Base-by-base conservation (phyloP, 2,329 filamentous ascomycete species). In the Seiridium unicorne region DNA sequence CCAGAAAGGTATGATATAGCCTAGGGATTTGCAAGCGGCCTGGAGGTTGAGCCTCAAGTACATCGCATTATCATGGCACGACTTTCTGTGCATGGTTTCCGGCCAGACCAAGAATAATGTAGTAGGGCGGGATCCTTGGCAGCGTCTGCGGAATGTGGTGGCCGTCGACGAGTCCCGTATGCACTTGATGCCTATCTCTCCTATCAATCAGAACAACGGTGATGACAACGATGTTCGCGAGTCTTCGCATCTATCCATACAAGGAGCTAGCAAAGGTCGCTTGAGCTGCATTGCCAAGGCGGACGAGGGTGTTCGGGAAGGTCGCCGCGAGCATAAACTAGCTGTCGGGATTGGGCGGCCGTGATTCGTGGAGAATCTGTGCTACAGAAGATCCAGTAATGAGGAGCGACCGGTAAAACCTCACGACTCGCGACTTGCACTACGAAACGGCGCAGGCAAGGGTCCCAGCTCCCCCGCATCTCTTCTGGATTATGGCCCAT, bases 301-400 rank as follows among this genome's bases (percentile, higher is more conserved):
- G 42, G 53, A 42, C 35, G 26, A 46, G 40, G 54, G 54, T 57
- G 26, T 46, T 48, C 54, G 54, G 54, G 54, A 57, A 57, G 40
- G 38, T 44, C 42, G 54, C 54, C 54, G 54, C 13, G 44, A 34
- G 40, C 54, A 57, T 57, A 34, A 49, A 44, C 46, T 51, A 36
- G 44, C 32, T 13, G 46, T 51, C 32, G 35, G 18, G 8, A 9
- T 32, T 9, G 34, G 34, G 13, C 31, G 26, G 7, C 11, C 26
- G 35, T 51, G 55, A 58, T 58, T 58, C 31, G 55, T 51, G 55
- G 55, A 58, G 51, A 58, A 51, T 49, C 35, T 51, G 13, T 40
- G 44, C 34, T 58, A 13, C 32, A 36, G 46, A 58, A 58, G 55
- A 58, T 58, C 55, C 55, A 51, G 55, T 49, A 58, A 58, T 58